These are phyloP conservation scores for Ogataea allantospora DNA, from an alignment of 805 yeast species.

Conservation along the genomic window DNA sequence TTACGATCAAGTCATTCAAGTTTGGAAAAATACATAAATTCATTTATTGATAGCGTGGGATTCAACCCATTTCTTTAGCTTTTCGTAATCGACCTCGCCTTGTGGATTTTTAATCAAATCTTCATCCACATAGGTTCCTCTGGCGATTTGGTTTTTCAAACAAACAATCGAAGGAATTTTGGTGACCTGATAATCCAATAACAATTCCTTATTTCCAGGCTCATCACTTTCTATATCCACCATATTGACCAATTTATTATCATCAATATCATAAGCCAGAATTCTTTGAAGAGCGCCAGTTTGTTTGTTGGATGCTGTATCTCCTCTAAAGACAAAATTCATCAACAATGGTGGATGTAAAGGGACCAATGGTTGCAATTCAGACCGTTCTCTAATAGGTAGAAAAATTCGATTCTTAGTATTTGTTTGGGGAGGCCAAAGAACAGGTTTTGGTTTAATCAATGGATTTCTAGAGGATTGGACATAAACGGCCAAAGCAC, in stretches of 20 bases:
- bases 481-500: slow-evolving; percentile 25
- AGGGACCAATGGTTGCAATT: slow-evolving; percentile 53
- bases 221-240: slow-evolving; percentile 75
- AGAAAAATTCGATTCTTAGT: slow-evolving; percentile 42
- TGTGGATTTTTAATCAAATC: slow-evolving; percentile 29
- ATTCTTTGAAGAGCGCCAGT: slow-evolving; percentile 60
- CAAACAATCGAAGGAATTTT: slow-evolving; percentile 67
- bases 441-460: slow-evolving; percentile 30
- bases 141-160: slow-evolving; percentile 62
- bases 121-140: slow-evolving; percentile 36
- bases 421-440: slow-evolving; percentile 37
- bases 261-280: slow-evolving; percentile 43
- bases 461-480: slow-evolving; percentile 29
- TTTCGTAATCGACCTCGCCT: slow-evolving; percentile 42
- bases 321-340: slow-evolving; percentile 71
- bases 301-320: slow-evolving; percentile 56
- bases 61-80: slow-evolving; percentile 44
- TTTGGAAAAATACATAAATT: slow-evolving; percentile 47
- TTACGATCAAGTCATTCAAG: slow-evolving; percentile 79
- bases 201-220: slow-evolving; percentile 56
- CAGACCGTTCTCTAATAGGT: slow-evolving; percentile 56
- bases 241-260: slow-evolving; percentile 46
- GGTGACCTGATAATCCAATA: slow-evolving; percentile 50
- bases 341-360: slow-evolving; percentile 61
- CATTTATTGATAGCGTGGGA: slow-evolving; percentile 36